Evolutionary conservation across 352 stramenopile genomes (phyloP).

Genomic region (Phytophthora idaei): DNA sequence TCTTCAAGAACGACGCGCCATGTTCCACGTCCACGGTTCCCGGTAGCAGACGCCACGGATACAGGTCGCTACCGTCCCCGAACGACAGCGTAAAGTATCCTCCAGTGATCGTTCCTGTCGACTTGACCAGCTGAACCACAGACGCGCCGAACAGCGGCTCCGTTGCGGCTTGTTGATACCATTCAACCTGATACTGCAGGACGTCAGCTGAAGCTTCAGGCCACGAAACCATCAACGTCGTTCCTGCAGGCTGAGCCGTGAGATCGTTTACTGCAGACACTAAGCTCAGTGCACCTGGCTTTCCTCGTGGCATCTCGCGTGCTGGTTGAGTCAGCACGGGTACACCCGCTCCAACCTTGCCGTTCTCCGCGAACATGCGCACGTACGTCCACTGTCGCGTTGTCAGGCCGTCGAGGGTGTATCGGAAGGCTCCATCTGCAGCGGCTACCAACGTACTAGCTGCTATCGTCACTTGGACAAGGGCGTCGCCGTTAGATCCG

Average conservation of each 20-base stretch:
- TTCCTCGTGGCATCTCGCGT: slow-evolving; percentile 70
- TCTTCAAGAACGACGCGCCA: slow-evolving; percentile 71
- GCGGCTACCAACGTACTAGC: slow-evolving; percentile 23
- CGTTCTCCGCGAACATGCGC: slow-evolving; percentile 76
- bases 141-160: slow-evolving; percentile 64
- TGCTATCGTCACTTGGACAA: slow-evolving; percentile 44
- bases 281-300: slow-evolving; percentile 44
- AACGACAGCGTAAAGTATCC: slow-evolving; percentile 77
- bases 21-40: slow-evolving; percentile 62
- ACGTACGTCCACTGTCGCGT: slow-evolving; percentile 62
- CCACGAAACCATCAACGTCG: slow-evolving; percentile 64
- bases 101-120: slow-evolving; percentile 48
- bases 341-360: slow-evolving; percentile 46
- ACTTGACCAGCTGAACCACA: slow-evolving; percentile 60
- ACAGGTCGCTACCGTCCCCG: slow-evolving; percentile 37
- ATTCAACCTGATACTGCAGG: slow-evolving; percentile 65
- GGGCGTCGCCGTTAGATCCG: slow-evolving; percentile 54
- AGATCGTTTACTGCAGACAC: slow-evolving; percentile 51
- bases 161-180: slow-evolving; percentile 63
- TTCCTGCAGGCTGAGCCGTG: slow-evolving; percentile 38
- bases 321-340: slow-evolving; percentile 50
- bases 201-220: slow-evolving; percentile 36
- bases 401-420: slow-evolving; percentile 57
- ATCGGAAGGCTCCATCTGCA: slow-evolving; percentile 40
- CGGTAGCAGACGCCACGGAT: slow-evolving; percentile 51